Base-by-base conservation (phyloP, 1,139 yeast species). In the Lizanozyma gosingica region DNA sequence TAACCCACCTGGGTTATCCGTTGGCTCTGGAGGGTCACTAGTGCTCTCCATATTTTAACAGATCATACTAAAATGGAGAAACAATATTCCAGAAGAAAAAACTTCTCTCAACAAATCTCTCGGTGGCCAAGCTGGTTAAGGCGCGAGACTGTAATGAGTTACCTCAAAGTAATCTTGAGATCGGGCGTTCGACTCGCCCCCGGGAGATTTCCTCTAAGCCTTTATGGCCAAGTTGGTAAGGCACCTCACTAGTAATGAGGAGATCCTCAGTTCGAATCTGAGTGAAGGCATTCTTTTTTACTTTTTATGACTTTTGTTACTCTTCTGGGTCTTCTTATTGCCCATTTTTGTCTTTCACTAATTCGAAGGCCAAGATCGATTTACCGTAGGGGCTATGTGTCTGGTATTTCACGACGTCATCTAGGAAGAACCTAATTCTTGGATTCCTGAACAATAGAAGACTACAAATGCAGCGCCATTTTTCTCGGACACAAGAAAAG, bases 101-200 rank as follows among this genome's bases (percentile, higher is more conserved):
- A n/a, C n/a, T n/a, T n/a, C 29, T 6, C 6, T 22, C 29, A 22
- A 6, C 6, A 22, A 22, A 22, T 22, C 83, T 78, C 83, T 66
- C 71, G 81, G 79, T 78, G 77, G 83, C 83, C 80, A 74, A 78
- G 83, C 76, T 78, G 83, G 83, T 72, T 76, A 78, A 76, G 80
- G 83, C 83, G 83, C 80, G 79, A 78, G 84, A 77, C 84, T 78
- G 84, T 78, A 78, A 78, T 68, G 65, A 67, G 56, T 50, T 46
- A 47, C 47, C 57, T 56, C 62, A 62, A 55, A 64, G 80, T 66
- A 54, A 79, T 78, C 84, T 78, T 76, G 81, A 77, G 83, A 78
- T 77, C 85, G 83, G 81, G 84, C 73, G 85, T 79, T 79, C 85
- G 83, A 79, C 76, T 78, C 84, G 73, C 84, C 80, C 83, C 80